phyloP scores from a whole-genome alignment of 345 rosid genomes.

The Kernera saxatilis region DNA sequence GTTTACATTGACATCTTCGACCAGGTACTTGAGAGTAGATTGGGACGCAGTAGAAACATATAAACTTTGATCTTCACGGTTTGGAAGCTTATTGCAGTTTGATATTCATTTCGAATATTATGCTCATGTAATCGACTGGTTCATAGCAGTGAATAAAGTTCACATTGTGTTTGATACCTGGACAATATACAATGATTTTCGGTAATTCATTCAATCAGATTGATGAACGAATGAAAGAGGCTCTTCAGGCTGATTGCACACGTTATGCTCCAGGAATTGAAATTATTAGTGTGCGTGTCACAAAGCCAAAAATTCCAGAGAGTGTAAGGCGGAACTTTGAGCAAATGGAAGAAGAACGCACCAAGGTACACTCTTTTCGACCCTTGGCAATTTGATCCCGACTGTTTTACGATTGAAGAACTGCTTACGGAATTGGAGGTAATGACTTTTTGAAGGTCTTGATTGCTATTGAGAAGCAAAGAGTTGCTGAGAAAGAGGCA shows the following conservation, averaged over 20 bases:
- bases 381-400: background rate
- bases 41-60: background rate
- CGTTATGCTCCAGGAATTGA: slow-evolving; percentile 91
- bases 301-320: slow-evolving; percentile 79
- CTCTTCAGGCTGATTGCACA: slow-evolving; percentile 90
- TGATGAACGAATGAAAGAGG: slow-evolving; percentile 94
- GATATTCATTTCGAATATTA: background rate
- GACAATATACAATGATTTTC: background rate
- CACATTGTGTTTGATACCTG: background rate
- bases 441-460: slow-evolving; percentile 48
- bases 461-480: slow-evolving; percentile 77
- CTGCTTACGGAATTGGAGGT: background rate
- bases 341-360: slow-evolving; percentile 94
- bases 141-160: background rate
- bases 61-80: background rate
- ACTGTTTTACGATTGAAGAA: background rate
- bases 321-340: slow-evolving; percentile 74
- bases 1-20: slow-evolving; percentile 95
- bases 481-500: slow-evolving; percentile 84
- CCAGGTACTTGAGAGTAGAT: slow-evolving; percentile 48
- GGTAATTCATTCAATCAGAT: slow-evolving; percentile 40
- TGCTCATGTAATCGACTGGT: background rate
- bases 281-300: slow-evolving; percentile 84
- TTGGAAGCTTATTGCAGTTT: background rate
- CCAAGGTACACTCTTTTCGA: slow-evolving; percentile 47